These are phyloP conservation scores for Exserohilum rostratum DNA, from an alignment of 2,329 filamentous ascomycete genomes.

Conservation along the genomic window DNA sequence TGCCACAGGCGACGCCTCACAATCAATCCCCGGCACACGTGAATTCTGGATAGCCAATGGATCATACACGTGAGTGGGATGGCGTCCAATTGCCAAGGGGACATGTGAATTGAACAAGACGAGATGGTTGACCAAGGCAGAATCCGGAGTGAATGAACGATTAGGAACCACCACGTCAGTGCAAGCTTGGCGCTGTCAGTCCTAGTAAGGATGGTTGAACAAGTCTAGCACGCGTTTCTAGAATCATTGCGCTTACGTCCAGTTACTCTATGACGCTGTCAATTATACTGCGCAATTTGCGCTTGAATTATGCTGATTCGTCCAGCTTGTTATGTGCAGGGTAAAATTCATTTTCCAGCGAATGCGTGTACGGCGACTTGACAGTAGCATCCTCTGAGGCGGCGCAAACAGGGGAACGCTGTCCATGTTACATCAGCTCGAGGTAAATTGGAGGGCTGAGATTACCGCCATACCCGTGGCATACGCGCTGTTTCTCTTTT, in stretches of 20 bases:
- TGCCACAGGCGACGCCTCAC: not conserved
- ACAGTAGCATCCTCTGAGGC: not conserved
- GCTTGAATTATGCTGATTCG: conserved; percentile 10
- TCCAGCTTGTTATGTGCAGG: not conserved
- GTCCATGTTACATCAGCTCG: conserved; percentile 8
- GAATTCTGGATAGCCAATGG: conserved; percentile 19
- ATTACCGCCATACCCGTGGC: conserved; percentile 7
- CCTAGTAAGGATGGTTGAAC: conserved; percentile 2
- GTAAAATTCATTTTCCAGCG: not conserved
- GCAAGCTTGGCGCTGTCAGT: not conserved
- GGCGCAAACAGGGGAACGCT: conserved; percentile 1
- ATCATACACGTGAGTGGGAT: conserved; percentile 25
- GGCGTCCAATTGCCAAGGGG: conserved; percentile 6
- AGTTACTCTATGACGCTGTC: not conserved
- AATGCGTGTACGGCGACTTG: not conserved
- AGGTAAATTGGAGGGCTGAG: conserved; percentile 11
- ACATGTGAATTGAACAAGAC: conserved; percentile 4
- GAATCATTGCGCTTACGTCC: conserved; percentile 4
- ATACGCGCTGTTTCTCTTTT: not conserved
- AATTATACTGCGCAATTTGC: not conserved
- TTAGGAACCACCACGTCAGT: not conserved
- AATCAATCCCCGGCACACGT: conserved; percentile 22
- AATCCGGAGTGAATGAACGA: not conserved
- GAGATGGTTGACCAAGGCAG: not conserved
- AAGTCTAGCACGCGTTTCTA: conserved; percentile 16